Percentiles rank a stretch among this genome's conserved stretches.
These are phyloP conservation scores for Tuber umbilicatum DNA, from an alignment of 495 filamentous ascomycete species.

Conservation along the genomic window DNA sequence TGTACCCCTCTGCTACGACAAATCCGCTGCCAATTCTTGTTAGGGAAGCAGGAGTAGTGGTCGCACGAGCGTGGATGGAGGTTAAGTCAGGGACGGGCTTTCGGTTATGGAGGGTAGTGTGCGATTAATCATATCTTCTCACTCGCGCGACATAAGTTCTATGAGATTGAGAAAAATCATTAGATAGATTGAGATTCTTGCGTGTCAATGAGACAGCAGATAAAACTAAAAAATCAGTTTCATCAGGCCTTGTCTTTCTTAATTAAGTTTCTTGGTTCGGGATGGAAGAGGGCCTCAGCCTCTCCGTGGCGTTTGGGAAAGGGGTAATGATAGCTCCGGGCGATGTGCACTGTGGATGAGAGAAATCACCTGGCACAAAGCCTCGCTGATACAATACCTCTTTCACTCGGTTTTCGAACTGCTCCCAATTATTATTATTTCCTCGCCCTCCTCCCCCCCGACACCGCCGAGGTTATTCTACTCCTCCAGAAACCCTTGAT, in stretches of 20 bases:
- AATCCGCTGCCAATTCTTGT: too few species aligned
- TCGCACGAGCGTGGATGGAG: background rate
- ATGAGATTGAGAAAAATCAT: background rate
- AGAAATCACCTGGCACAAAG: background rate
- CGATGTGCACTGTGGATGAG: background rate
- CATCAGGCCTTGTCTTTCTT: background rate
- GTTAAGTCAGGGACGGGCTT: background rate
- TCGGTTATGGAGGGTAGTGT: background rate
- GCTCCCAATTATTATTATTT: background rate
- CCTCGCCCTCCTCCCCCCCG: background rate
- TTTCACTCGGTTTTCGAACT: background rate
- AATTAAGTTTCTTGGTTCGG: background rate
- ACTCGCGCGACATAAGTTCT: background rate
- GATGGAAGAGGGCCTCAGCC: background rate
- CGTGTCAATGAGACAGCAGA: background rate
- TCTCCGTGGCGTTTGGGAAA: background rate
- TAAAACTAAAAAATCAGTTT: background rate
- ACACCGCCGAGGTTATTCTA: background rate
- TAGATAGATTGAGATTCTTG: background rate
- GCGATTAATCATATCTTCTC: background rate
- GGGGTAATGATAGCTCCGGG: background rate
- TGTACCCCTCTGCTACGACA: too few species aligned
- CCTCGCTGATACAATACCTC: background rate
- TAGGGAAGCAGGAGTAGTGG: background rate
- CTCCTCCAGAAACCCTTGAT: background rate